These are phyloP conservation scores for Trichoderma atroviride DNA, from an alignment of 2,329 filamentous ascomycete genomes.

Conservation along the genomic window DNA sequence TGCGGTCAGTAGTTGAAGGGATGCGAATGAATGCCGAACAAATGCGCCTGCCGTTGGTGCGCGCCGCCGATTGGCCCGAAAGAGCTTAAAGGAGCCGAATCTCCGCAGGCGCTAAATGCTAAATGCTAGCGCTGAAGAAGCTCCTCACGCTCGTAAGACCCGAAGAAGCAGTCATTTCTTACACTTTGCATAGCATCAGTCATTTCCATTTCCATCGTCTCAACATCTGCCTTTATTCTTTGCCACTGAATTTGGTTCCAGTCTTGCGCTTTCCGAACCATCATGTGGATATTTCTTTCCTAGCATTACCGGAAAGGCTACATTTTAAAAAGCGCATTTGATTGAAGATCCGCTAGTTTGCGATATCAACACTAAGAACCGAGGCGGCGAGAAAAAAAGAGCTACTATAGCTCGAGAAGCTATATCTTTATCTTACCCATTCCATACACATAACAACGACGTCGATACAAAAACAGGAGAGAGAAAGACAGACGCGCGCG, in stretches of 20 bases:
- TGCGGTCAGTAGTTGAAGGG: conserved; percentile 9
- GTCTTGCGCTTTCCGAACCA: conserved; percentile 3
- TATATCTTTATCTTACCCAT: neutral
- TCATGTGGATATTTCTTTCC: conserved; percentile 4
- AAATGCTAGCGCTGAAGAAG: conserved; percentile 2
- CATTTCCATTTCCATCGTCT: neutral
- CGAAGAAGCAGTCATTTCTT: neutral
- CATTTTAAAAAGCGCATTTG: neutral
- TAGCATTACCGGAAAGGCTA: neutral
- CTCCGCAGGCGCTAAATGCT: neutral
- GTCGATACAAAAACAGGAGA: neutral
- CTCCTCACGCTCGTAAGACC: conserved; percentile 12
- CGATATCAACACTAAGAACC: neutral
- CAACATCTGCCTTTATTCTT: neutral
- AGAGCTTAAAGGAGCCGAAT: conserved; percentile 1
- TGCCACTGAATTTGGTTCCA: neutral
- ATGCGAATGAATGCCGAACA: conserved; percentile 12
- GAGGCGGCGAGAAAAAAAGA: neutral
- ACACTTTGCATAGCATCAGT: neutral
- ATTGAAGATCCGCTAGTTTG: neutral
- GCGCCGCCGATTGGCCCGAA: conserved; percentile 13
- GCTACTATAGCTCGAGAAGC: neutral
- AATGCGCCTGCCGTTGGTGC: neutral
- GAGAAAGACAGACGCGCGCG: neutral
- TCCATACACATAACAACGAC: neutral